Conservation (phyloP, 2,329 filamentous ascomycete genomes). For the Xylariales sp. region DNA sequence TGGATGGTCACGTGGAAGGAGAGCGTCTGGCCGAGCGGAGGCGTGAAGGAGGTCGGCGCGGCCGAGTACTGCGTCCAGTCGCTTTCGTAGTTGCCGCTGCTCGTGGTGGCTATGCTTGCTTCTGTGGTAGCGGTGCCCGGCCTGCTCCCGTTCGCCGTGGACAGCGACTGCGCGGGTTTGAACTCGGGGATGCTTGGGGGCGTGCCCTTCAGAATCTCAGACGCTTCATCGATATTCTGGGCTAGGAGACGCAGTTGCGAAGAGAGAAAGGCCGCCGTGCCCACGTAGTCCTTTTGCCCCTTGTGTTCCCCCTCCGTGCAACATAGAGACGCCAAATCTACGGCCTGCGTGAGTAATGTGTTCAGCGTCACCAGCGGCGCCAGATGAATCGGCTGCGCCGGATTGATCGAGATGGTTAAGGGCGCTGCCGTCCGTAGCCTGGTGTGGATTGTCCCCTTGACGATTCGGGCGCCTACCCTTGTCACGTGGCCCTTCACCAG, state of each 20-base stretch:
- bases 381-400: conserved; percentile 67
- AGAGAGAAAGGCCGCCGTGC: conserved; percentile 65
- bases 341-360: conserved; percentile 81
- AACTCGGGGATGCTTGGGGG: conserved; percentile 48
- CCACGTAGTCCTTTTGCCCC: conserved; percentile 47
- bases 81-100: conserved; percentile 49
- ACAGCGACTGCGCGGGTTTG: conserved; percentile 3
- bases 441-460: conserved; percentile 86
- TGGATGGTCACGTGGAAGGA: conserved; percentile 78
- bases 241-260: conserved; percentile 67
- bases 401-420: conserved; percentile 61
- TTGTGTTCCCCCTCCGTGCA: conserved; percentile 65
- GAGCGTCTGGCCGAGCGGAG: conserved; percentile 69
- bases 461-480: conserved; percentile 86
- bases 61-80: conserved; percentile 49
- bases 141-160: conserved; percentile 11
- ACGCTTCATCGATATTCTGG: conserved; percentile 64
- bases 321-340: conserved; percentile 85
- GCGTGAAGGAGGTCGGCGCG: conserved; percentile 47
- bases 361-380: conserved; percentile 77
- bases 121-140: conserved; percentile 28
- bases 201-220: conserved; percentile 66
- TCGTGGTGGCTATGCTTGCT: conserved; percentile 16
- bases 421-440: conserved; percentile 75
- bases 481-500: conserved; percentile 93